Percentiles rank a stretch among this genome's conserved stretches.
Evolutionary conservation across 352 stramenopile genomes (phyloP).

Genomic region (Plasmopara halstedii): DNA sequence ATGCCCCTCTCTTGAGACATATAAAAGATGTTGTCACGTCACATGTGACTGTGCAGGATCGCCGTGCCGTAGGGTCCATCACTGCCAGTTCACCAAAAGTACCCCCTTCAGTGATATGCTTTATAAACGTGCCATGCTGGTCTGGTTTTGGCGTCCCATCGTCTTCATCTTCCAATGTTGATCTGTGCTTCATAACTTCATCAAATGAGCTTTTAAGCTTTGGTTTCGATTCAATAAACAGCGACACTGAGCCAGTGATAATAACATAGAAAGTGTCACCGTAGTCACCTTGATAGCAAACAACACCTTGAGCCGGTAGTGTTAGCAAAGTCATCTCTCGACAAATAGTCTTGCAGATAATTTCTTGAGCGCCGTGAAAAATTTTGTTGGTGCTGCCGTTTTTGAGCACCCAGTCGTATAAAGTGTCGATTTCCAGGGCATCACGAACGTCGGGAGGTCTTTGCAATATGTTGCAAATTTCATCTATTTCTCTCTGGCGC

Average conservation of each 20-base stretch:
- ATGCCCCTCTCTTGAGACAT: slow-evolving; percentile 73
- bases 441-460: slow-evolving; percentile 38
- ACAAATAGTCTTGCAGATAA: slow-evolving; percentile 85
- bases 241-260: slow-evolving; percentile 60
- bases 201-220: slow-evolving; percentile 20
- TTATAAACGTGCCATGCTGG: slow-evolving; percentile 63
- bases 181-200: slow-evolving; percentile 12
- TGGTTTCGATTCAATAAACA: slow-evolving; percentile 65
- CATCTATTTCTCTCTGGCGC: slow-evolving; percentile 32
- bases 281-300: slow-evolving; percentile 81
- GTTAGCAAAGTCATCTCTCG: slow-evolving; percentile 80
- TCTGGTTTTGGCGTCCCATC: slow-evolving; percentile 24
- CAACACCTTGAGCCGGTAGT: slow-evolving; percentile 43
- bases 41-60: slow-evolving; percentile 71
- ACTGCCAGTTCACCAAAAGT: slow-evolving; percentile 79
- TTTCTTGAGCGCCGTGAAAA: slow-evolving; percentile 74
- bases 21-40: slow-evolving; percentile 75
- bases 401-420: slow-evolving; percentile 74
- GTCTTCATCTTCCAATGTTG: slow-evolving; percentile 14
- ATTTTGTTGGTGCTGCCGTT: slow-evolving; percentile 81
- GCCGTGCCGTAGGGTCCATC: slow-evolving; percentile 63
- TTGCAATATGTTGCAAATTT: slow-evolving; percentile 51
- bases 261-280: slow-evolving; percentile 80
- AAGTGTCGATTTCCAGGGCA: slow-evolving; percentile 49
- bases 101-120: slow-evolving; percentile 60